Evolutionary conservation across 345 rosid species (phyloP), one percentile per base, ranked within the genome.

Genomic region (Citrus medica): DNA sequence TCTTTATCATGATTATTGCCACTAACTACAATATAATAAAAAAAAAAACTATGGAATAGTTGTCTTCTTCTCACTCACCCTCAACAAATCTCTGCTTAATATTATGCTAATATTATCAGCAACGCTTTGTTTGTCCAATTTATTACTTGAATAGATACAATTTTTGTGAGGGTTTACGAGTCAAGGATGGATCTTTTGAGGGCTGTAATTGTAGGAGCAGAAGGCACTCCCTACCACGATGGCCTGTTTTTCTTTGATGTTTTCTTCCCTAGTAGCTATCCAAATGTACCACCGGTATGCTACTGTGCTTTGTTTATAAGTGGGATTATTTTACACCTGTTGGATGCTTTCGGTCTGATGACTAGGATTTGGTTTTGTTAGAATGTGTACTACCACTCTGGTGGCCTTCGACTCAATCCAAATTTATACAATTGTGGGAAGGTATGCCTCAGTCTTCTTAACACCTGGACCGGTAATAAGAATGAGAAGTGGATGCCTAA

Each of bases 201-300:
- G 84, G 98, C 98, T 82, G 97, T 92, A 64, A 95, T 95, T 70
- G 79, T 92, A 22, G 99, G 99, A 86, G 96, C 99, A 16, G 94
- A 91, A 72, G 97, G 97, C 67, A 95, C 99, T 80, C 99, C 99
- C 25, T 95, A 95, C 83, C 98, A 92, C 55, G 97, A 95, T 63
- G 98, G 99, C 82, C 92, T 95, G 55, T 95, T 89, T 84, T 95
- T 93, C 87, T 92, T 93, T 80, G 99, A 95, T 79, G 81, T 95
- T 78, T 88, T 75, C 89, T 95, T 95, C 84, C 99, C 98, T 63
- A 69, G 83, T 67, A 77, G 80, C 78, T 95, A 92, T 82, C 99
- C 99, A 73, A 77, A 74, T 79, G 84, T 33, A 25, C 98, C 99
- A 16, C 99, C 98, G 69, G 98, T 92, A 89, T 66, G 87, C 84